These are phyloP conservation scores for Lactuca saligna DNA, from an alignment of 129 eudicot genomes.

Conservation along the genomic window DNA sequence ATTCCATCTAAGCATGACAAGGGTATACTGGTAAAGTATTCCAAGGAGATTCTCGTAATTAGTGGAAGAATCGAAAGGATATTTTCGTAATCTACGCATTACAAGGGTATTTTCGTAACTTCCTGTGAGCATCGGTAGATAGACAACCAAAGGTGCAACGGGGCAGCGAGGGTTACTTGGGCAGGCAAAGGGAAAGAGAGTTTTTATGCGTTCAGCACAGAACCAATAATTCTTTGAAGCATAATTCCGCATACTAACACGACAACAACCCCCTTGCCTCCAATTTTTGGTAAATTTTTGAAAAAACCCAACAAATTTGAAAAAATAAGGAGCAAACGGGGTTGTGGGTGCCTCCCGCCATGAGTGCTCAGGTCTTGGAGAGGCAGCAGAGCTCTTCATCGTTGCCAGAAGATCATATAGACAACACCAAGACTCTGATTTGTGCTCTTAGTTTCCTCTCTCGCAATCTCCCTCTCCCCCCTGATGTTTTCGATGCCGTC, in stretches of 20 bases:
- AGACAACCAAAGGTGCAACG: constrained; percentile 6
- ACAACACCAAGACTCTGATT: constrained; percentile 73
- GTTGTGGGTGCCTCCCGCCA: constrained; percentile 60
- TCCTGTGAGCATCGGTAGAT: background rate
- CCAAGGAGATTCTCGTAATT: too few species aligned
- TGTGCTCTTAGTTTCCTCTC: constrained; percentile 89
- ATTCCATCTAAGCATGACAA: background rate
- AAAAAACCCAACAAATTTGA: constrained; percentile 17
- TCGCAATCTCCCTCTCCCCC: constrained; percentile 83
- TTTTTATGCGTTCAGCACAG: background rate
- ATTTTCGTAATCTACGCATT: background rate
- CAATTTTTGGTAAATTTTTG: constrained; percentile 17
- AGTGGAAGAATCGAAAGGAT: background rate
- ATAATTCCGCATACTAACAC: constrained; percentile 2
- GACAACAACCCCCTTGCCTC: constrained; percentile 2
- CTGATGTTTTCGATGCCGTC: constrained; percentile 69
- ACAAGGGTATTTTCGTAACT: constrained; percentile 1
- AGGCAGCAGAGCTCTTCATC: constrained; percentile 17
- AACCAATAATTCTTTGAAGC: constrained; percentile 20
- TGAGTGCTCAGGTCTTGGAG: constrained; percentile 69
- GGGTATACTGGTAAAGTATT: background rate
- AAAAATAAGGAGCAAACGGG: constrained; percentile 10
- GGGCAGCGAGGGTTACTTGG: background rate
- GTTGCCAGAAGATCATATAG: constrained; percentile 26
- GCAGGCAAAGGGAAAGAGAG: constrained; percentile 18